Conservation (phyloP, 371 early-diverging fungal genomes). For the Actinomortierella wolfii region DNA sequence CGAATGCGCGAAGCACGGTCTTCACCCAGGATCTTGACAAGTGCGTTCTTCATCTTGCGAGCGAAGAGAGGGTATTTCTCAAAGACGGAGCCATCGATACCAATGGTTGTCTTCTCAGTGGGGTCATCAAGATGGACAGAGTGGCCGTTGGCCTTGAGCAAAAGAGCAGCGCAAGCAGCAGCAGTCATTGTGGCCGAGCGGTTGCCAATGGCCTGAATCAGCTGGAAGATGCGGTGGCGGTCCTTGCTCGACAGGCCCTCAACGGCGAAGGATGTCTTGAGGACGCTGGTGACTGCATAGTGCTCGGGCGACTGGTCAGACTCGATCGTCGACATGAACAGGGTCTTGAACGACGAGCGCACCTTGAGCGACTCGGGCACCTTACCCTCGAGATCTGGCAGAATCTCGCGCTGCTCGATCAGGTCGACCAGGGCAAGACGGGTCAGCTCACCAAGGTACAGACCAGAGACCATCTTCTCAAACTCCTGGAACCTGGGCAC, state of each 20-base stretch:
- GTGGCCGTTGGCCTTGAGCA: conserved; percentile 35
- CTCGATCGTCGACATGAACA: conserved; percentile 66
- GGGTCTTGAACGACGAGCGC: conserved; percentile 49
- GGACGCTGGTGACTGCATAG: conserved; percentile 24
- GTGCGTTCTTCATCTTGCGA: conserved; percentile 36
- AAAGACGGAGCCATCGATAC: conserved; percentile 50
- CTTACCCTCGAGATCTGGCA: conserved; percentile 29
- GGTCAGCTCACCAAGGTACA: conserved; percentile 90
- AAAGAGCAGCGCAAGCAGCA: conserved; percentile 39
- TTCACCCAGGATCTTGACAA: conserved; percentile 37
- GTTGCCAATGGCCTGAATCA: conserved; percentile 35
- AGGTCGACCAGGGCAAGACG: conserved; percentile 76
- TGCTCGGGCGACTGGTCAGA: conserved; percentile 56
- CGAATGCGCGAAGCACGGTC: conserved; percentile 45
- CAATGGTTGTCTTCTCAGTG: conserved; percentile 44
- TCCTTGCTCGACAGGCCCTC: conserved; percentile 31
- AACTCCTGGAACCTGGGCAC: conserved; percentile 85
- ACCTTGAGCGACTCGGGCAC: conserved; percentile 25
- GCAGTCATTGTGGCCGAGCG: conserved; percentile 43
- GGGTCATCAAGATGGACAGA: conserved; percentile 33
- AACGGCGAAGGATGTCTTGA: conserved; percentile 31
- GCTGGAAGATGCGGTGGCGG: conserved; percentile 24
- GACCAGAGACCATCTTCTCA: conserved; percentile 97
- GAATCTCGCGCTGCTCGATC: conserved; percentile 25
- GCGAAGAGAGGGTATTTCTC: conserved; percentile 47